These are phyloP conservation scores for Meripilus lineatus DNA, from an alignment of 1,284 basidiomycete species.

Conservation along the genomic window DNA sequence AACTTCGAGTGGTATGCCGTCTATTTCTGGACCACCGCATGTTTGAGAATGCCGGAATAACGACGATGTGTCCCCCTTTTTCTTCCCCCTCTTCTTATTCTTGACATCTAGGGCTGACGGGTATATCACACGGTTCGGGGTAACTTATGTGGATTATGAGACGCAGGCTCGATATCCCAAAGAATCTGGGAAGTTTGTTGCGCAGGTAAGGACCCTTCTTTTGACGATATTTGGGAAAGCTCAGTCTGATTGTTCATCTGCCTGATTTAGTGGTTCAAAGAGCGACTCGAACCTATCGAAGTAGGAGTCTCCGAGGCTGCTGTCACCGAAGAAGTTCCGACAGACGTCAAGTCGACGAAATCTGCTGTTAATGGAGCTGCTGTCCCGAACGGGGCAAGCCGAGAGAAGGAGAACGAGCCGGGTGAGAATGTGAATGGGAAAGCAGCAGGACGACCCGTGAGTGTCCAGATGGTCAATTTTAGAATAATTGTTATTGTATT, in stretches of 20 bases:
- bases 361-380: constrained; percentile 1
- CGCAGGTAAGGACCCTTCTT: constrained; percentile 25
- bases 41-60: too few species aligned
- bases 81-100: not conserved
- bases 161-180: constrained; percentile 70
- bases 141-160: constrained; percentile 65
- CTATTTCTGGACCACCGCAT: not conserved
- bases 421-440: not conserved
- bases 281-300: constrained; percentile 20
- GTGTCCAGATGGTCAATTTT: too few species aligned
- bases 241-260: not conserved
- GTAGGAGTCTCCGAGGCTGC: constrained; percentile 1
- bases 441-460: too few species aligned
- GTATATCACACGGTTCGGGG: constrained; percentile 57
- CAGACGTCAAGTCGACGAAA: constrained; percentile 14
- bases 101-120: constrained; percentile 46
- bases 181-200: constrained; percentile 55
- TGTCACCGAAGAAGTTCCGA: not conserved
- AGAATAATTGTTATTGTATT: too few species aligned
- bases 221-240: not conserved
- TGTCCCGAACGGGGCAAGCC: constrained; percentile 8
- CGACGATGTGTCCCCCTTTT: too few species aligned
- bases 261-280: constrained; percentile 26
- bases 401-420: constrained; percentile 13
- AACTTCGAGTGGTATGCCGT: constrained; percentile 65